Percentiles rank a stretch among this genome's conserved stretches.
Evolutionary conservation across 176 grass and related monocot genomes (phyloP).

Genomic region (Lolium perenne): DNA sequence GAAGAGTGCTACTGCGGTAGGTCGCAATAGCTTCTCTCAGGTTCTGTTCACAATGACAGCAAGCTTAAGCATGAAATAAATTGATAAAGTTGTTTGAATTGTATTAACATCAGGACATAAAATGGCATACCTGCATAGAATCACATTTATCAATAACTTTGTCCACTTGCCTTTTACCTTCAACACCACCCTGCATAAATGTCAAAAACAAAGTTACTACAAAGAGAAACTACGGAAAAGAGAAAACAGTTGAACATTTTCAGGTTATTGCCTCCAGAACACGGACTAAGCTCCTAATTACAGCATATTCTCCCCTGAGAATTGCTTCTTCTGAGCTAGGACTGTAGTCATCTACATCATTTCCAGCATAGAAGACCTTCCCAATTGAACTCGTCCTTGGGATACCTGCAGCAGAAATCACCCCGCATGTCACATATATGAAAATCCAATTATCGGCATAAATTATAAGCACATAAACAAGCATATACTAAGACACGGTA

Average conservation of each 20-base stretch:
- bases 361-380: constrained; percentile 84
- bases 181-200: constrained; percentile 82
- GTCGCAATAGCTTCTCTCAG: constrained; percentile 94
- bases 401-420: constrained; percentile 63
- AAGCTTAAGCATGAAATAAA: constrained; percentile 38
- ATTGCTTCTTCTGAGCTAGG: constrained; percentile 93
- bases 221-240: constrained; percentile 29
- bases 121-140: constrained; percentile 88
- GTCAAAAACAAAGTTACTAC: constrained; percentile 23
- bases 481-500: constrained; percentile 31
- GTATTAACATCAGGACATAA: constrained; percentile 35
- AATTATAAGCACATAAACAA: constrained; percentile 30
- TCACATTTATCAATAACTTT: constrained; percentile 99
- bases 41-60: constrained; percentile 70
- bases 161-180: constrained; percentile 98
- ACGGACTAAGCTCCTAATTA: constrained; percentile 95
- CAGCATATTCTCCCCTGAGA: constrained; percentile 86
- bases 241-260: constrained; percentile 31
- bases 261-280: constrained; percentile 81
- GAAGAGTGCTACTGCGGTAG: constrained; percentile 94
- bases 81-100: constrained; percentile 17
- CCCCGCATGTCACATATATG: constrained; percentile 12
- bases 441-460: constrained; percentile 36
- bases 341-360: constrained; percentile 72
- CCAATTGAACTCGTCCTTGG: constrained; percentile 86